phyloP scores from a whole-genome alignment of 2,329 filamentous ascomycete genomes.

The Zopfia rhizophila region DNA sequence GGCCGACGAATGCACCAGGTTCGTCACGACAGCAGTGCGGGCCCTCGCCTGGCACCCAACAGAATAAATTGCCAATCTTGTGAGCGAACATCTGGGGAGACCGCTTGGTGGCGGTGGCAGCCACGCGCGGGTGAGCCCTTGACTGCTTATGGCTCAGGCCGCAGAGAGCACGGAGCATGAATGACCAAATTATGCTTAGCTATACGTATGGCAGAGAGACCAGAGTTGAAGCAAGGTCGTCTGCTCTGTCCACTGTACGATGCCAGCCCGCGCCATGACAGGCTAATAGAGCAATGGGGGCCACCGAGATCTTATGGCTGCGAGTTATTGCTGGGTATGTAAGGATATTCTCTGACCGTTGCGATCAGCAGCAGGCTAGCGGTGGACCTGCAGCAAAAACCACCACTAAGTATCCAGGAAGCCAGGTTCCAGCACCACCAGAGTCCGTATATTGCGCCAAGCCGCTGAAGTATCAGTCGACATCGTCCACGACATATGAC shows the following conservation, averaged over 20 bases:
- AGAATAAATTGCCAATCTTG: constrained; percentile 41
- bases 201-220: constrained; percentile 26
- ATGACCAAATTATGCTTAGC: constrained; percentile 25
- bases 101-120: constrained; percentile 26
- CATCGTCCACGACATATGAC: constrained; percentile 25
- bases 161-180: constrained; percentile 40
- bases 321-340: constrained; percentile 26
- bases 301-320: constrained; percentile 24
- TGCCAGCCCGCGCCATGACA: constrained; percentile 33
- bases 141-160: constrained; percentile 38
- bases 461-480: constrained; percentile 30
- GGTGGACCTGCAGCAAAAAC: constrained; percentile 45
- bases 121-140: constrained; percentile 26
- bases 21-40: constrained; percentile 28
- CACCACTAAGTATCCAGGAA: constrained; percentile 31
- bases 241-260: constrained; percentile 15
- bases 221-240: constrained; percentile 27
- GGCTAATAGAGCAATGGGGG: constrained; percentile 38
- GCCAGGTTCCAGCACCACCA: constrained; percentile 26
- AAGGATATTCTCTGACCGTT: constrained; percentile 26
- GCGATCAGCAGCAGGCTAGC: constrained; percentile 32
- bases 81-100: constrained; percentile 18
- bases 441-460: constrained; percentile 23
- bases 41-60: constrained; percentile 29
- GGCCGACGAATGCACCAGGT: constrained; percentile 29